Evolutionary conservation across 2,329 filamentous ascomycete species (phyloP), one percentile per base, ranked within the genome.

Genomic region (Xylariaceae sp.): DNA sequence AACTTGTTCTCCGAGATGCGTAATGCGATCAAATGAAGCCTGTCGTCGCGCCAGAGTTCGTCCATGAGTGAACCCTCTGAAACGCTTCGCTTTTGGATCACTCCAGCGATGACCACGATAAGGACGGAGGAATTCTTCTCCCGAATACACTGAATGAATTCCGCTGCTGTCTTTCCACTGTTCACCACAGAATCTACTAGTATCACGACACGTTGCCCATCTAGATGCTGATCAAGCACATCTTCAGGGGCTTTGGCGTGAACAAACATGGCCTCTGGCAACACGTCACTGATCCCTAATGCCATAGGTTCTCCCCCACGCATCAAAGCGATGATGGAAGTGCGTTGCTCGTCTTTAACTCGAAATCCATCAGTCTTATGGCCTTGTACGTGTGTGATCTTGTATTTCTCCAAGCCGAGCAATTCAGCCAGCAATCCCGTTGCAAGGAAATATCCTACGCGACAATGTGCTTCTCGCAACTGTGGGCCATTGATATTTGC

Each of bases 171-270:
- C 40, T 68, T 69, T 4, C 80, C 78, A 22, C 56, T 79, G 50
- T 84, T 82, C n/a, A 83, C 61, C 1, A 83, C 78, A 0, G 74
- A 80, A 56, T 83, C 80, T 1, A 83, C 77, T 3, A 85, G 59
- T 2, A 84, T 53, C 0, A 82, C 55, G 0, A 64, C 73, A 7
- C 46, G 39, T 37, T 64, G 58, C 2, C 55, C 61, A 1, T 63
- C 6, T 0, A 83, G 11, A 54, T 79, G 70, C 1, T 70, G 34
- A 0, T 33, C 3, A 36, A 61, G 62, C 32, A 83, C 52, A 27
- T 82, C 72, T 0, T 57, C 40, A 0, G 69, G 61, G 2, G 38
- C 21, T 10, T 49, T 27, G 14, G 53, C 55, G 32, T 58, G 53
- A 2, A 54, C 6, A 22, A 57, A 55, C 23, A 37, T 45, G 37